These are phyloP conservation scores for Linum lewisii DNA, from an alignment of 345 rosid species.

Conservation along the genomic window DNA sequence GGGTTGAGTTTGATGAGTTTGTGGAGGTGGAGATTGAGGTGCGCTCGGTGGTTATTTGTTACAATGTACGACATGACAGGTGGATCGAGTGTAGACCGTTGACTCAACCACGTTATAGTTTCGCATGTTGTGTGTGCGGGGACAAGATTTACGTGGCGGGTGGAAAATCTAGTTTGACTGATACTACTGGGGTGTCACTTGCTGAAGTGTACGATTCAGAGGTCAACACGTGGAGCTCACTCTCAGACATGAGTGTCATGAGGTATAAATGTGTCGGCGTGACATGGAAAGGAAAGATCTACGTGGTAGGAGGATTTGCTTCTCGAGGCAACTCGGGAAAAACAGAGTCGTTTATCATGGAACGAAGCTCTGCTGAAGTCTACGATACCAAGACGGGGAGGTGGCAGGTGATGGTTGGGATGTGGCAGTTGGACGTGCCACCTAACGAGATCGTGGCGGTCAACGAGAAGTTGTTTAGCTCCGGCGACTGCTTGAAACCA, in stretches of 20 bases:
- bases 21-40: conserved; percentile 13
- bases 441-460: conserved; percentile 43
- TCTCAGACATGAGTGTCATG: conserved; percentile 31
- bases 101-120: conserved; percentile 27
- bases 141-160: conserved; percentile 42
- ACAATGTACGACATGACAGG: conserved; percentile 11
- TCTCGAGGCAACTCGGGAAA: conserved; percentile 19
- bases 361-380: conserved; percentile 49
- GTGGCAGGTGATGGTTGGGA: conserved; percentile 40
- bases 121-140: conserved; percentile 30
- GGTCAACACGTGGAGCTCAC: conserved; percentile 19
- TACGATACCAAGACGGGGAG: conserved; percentile 19
- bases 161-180: conserved; percentile 28
- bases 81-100: conserved; percentile 33
- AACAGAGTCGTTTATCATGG: conserved; percentile 23
- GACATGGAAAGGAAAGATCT: conserved; percentile 38
- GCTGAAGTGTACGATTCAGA: conserved; percentile 35
- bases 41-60: conserved; percentile 18
- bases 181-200: conserved; percentile 21
- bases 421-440: conserved; percentile 59
- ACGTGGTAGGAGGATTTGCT: conserved; percentile 41
- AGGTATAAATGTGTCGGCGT: conserved; percentile 48
- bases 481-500: conserved; percentile 44
- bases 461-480: conserved; percentile 35
- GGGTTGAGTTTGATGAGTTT: conserved; percentile 10